phyloP scores from a whole-genome alignment of 176 grass and related monocot genomes.

The Avena atlantica region DNA sequence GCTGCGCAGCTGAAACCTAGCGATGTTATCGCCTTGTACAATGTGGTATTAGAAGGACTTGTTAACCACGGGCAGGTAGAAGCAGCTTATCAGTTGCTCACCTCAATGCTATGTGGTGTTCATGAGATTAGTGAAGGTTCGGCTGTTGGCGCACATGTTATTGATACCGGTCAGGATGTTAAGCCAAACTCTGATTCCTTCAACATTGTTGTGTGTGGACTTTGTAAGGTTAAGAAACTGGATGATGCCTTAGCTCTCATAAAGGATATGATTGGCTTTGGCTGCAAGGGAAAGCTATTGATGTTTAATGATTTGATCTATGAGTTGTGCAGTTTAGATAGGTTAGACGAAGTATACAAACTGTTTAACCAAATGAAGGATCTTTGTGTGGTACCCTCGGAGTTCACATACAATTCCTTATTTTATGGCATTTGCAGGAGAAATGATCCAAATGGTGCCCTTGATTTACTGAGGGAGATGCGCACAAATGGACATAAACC shows the following conservation, averaged over 20 bases:
- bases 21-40: slow-evolving; percentile 51
- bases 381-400: slow-evolving; percentile 59
- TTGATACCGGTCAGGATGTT: slow-evolving; percentile 53
- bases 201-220: slow-evolving; percentile 74
- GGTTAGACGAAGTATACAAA: slow-evolving; percentile 73
- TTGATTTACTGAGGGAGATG: slow-evolving; percentile 77
- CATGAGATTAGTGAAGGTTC: slow-evolving; percentile 29
- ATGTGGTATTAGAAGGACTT: slow-evolving; percentile 71
- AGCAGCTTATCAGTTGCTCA: slow-evolving; percentile 61
- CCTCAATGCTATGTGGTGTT: slow-evolving; percentile 41
- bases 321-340: slow-evolving; percentile 73
- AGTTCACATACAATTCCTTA: slow-evolving; percentile 88
- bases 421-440: slow-evolving; percentile 72
- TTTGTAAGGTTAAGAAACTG: slow-evolving; percentile 75
- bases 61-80: slow-evolving; percentile 61
- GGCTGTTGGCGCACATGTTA: slow-evolving; percentile 21
- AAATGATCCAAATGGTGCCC: slow-evolving; percentile 53
- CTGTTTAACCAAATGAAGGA: slow-evolving; percentile 71
- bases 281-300: slow-evolving; percentile 74
- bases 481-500: slow-evolving; percentile 54
- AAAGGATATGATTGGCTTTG: slow-evolving; percentile 65
- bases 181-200: slow-evolving; percentile 81
- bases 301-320: slow-evolving; percentile 92
- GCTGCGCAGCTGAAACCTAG: slow-evolving; percentile 42
- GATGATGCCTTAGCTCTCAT: slow-evolving; percentile 75